Conservation (phyloP, 2,329 filamentous ascomycete genomes). For the Apiospora aurea region DNA sequence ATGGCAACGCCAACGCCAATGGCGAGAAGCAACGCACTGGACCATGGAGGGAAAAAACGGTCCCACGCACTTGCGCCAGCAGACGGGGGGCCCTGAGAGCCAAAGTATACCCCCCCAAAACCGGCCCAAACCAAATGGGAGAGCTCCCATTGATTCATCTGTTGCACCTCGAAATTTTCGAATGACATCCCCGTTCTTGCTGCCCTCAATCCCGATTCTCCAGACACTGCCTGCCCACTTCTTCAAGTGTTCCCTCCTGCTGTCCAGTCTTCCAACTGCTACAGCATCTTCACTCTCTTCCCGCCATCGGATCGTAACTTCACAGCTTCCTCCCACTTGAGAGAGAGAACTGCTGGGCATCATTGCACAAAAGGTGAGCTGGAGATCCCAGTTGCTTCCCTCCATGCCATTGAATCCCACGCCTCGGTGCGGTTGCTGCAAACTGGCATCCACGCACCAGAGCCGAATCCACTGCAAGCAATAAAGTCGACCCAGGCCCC, state of each 20-base stretch:
- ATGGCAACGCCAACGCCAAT: constrained; percentile 5
- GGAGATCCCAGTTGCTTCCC: not conserved
- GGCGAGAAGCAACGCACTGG: constrained; percentile 8
- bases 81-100: constrained; percentile 14
- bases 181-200: constrained; percentile 23
- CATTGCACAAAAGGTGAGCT: constrained; percentile 10
- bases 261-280: constrained; percentile 19
- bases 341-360: constrained; percentile 4
- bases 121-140: constrained; percentile 10
- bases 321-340: constrained; percentile 14
- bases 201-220: constrained; percentile 13
- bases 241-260: constrained; percentile 19
- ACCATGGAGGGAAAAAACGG: constrained; percentile 10
- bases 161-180: constrained; percentile 25
- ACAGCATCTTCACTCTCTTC: constrained; percentile 17
- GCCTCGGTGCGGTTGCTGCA: not conserved
- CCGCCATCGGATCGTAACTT: constrained; percentile 20
- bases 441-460: constrained; percentile 5
- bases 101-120: constrained; percentile 21
- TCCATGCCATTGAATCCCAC: not conserved
- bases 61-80: constrained; percentile 15
- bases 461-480: not conserved
- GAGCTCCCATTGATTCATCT: constrained; percentile 19
- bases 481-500: not conserved
- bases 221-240: constrained; percentile 14